Conservation (phyloP, 768 basidiomycete genomes). For the Hericium alpestre region DNA sequence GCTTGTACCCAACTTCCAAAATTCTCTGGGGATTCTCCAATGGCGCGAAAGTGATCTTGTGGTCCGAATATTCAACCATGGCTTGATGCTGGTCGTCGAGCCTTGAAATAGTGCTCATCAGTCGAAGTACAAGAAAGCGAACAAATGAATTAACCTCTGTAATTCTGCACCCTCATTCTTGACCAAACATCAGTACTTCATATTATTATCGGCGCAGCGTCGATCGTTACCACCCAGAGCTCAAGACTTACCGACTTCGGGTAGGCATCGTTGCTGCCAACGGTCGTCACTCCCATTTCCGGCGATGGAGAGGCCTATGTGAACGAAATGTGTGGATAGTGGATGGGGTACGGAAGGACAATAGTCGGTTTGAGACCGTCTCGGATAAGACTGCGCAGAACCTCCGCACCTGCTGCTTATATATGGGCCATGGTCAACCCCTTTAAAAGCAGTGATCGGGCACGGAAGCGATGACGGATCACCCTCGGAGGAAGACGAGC, state of each 20-base stretch:
- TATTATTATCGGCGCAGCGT: neutral
- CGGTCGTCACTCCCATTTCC: too few species aligned
- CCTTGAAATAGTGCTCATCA: constrained; percentile 1
- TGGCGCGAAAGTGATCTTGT: constrained; percentile 8
- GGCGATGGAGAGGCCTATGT: too few species aligned
- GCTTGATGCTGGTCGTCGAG: constrained; percentile 16
- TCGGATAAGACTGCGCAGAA: too few species aligned
- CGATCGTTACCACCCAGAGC: too few species aligned
- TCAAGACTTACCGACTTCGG: neutral
- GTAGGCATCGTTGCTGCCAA: neutral
- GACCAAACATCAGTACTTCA: neutral
- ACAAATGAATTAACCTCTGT: neutral
- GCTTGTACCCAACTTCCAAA: constrained; percentile 16
- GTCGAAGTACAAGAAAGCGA: neutral
- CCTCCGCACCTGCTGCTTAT: too few species aligned
- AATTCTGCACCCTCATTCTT: neutral
- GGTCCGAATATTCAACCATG: constrained; percentile 13
- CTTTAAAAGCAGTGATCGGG: too few species aligned
- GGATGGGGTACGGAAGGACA: too few species aligned
- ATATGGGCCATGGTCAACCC: too few species aligned
- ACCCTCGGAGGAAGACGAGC: too few species aligned
- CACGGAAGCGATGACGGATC: too few species aligned
- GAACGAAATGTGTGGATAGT: too few species aligned
- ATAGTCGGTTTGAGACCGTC: too few species aligned
- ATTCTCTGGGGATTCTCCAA: constrained; percentile 14